Evolutionary conservation across 2,329 filamentous ascomycete species (phyloP).

Genomic region (Fusarium beomiforme): DNA sequence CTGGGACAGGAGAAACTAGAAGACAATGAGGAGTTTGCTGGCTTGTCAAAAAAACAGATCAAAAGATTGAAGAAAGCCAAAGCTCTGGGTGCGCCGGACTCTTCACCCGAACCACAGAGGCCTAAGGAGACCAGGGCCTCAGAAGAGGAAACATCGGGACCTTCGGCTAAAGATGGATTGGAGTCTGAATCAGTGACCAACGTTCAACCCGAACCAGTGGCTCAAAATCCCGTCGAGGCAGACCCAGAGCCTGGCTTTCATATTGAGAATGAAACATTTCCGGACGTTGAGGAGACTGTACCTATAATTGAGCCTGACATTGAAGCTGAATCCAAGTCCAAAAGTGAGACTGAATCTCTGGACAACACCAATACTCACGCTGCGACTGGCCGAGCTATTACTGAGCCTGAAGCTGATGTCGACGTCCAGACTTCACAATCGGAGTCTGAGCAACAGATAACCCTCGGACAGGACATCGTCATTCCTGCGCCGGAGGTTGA

Average conservation of each 20-base stretch:
- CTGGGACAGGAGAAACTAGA: constrained; percentile 33
- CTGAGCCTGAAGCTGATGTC: constrained; percentile 27
- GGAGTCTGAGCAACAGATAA: constrained; percentile 28
- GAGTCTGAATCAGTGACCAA: constrained; percentile 28
- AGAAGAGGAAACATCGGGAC: constrained; percentile 20
- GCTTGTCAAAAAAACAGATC: constrained; percentile 42
- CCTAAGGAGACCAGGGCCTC: constrained; percentile 27
- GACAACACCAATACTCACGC: constrained; percentile 23
- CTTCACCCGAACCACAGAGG: constrained; percentile 27
- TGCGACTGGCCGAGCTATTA: constrained; percentile 24
- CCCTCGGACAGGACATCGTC: constrained; percentile 31
- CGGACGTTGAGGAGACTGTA: constrained; percentile 39
- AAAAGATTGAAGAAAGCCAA: constrained; percentile 41
- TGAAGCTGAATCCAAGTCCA: constrained; percentile 43
- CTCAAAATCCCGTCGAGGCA: constrained; percentile 11
- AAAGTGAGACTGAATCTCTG: constrained; percentile 40
- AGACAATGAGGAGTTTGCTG: constrained; percentile 38
- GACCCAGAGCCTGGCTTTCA: constrained; percentile 29
- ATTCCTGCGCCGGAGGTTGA: constrained; percentile 33
- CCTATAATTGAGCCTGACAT: constrained; percentile 42
- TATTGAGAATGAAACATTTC: constrained; percentile 36
- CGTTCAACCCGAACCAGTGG: constrained; percentile 16
- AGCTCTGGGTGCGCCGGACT: constrained; percentile 32
- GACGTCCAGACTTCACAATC: constrained; percentile 12
- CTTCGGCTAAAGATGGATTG: constrained; percentile 31